Conservation (phyloP, 2,329 filamentous ascomycete species). For the Neophaeococcomyces aloes region DNA sequence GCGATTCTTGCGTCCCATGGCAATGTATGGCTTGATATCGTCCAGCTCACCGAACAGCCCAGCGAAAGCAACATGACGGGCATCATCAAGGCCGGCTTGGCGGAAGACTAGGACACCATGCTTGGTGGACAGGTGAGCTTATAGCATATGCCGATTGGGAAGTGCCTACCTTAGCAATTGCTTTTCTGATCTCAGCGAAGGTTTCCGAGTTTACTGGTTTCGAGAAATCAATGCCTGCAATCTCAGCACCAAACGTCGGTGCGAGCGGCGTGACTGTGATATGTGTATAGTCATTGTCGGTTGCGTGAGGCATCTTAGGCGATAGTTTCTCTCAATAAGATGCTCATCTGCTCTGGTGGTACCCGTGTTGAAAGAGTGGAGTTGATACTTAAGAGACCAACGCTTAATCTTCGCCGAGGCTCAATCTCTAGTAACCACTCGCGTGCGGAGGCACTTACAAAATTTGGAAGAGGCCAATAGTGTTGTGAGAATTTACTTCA, state of each 20-base stretch:
- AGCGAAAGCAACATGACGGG: conserved; percentile 42
- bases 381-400: too few species aligned
- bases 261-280: conserved; percentile 28
- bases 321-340: neutral
- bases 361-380: too few species aligned
- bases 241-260: conserved; percentile 31
- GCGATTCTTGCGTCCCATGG: conserved; percentile 37
- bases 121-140: conserved; percentile 24
- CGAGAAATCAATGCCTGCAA: conserved; percentile 30
- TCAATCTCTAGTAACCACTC: too few species aligned
- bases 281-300: conserved; percentile 20
- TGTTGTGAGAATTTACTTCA: neutral
- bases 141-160: neutral
- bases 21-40: conserved; percentile 42
- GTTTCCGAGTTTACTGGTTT: conserved; percentile 25
- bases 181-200: conserved; percentile 28
- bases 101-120: conserved; percentile 46
- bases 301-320: conserved; percentile 21
- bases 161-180: conserved; percentile 27
- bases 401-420: too few species aligned
- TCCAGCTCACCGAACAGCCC: conserved; percentile 45
- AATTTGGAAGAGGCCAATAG: neutral
- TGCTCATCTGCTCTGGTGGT: too few species aligned
- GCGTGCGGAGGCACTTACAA: neutral
- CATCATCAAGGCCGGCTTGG: conserved; percentile 41